Base-by-base conservation (phyloP, 2,329 filamentous ascomycete species). In the Fusarium brachygibbosum region DNA sequence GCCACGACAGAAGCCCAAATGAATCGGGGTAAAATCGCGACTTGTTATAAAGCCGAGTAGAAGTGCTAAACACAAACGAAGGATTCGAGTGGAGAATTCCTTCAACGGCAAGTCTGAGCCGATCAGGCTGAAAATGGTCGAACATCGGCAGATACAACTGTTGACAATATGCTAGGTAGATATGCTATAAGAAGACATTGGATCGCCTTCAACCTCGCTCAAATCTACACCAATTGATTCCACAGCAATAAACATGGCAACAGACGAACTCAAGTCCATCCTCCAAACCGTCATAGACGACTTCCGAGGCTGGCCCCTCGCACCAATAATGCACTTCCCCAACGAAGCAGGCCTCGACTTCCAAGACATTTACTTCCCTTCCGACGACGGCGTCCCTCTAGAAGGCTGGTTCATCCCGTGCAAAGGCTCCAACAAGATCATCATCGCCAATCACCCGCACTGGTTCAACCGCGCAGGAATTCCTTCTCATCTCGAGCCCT, bases 351-450 rank as follows among this genome's bases (percentile, higher is more conserved):
- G 19, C 4, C 66, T 69, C 1, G 57, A 58, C 7, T 69, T 63
- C 7, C 44, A 70, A 28, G 62, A 63, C 12, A 42, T 69, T 12
- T 67, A 52, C 17, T 69, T 69, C 25, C 66, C 62, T 2, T 67
- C 66, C 0, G 66, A 67, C 6, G 66, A 67, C 1, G 66, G 66
- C 0, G 62, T 69, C 1, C 44, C 48, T 19, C 37, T 70, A 0
- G 66, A 69, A 28, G 66, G 66, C 3, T 69, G 66, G 66, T 70
- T 70, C 32, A 63, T 69, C 23, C 57, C 66, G 0, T 55, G 57
- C 49, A 55, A 56, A 29, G 41, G 41, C 17, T 69, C 66, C 11
- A 35, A 45, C 16, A 69, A 69, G 40, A 41, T 70, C 49, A 59
- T 69, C 37, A 67, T 69, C 28, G 57, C 66, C 32, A 70, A 70